Percentiles rank a stretch among this genome's conserved stretches.
phyloP scores from a whole-genome alignment of 176 grass and related monocot species.

The Ampelocalamus luodianensis region DNA sequence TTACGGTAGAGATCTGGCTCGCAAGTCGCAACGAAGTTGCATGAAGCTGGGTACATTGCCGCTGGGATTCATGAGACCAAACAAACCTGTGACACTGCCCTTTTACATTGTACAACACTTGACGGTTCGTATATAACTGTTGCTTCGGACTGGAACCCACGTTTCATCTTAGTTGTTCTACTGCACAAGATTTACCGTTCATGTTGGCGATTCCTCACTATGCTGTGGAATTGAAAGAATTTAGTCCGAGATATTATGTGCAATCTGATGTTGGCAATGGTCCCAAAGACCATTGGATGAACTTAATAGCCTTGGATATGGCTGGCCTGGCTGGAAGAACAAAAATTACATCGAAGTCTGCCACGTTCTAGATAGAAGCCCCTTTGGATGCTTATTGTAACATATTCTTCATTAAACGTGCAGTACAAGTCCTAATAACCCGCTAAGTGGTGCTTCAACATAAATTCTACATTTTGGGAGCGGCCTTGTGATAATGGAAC shows the following conservation, averaged over 20 bases:
- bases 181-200: background rate
- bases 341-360: no score
- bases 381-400: no score
- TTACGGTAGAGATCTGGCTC: constrained; percentile 35
- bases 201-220: background rate
- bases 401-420: no score
- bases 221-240: background rate
- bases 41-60: constrained; percentile 38
- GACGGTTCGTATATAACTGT: constrained; percentile 32
- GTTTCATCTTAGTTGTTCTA: background rate
- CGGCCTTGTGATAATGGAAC: no score
- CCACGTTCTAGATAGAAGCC: no score
- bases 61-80: constrained; percentile 24
- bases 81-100: constrained; percentile 23
- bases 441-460: no score
- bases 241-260: background rate
- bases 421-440: no score
- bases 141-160: background rate
- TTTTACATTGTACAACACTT: constrained; percentile 41
- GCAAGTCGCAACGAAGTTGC: constrained; percentile 60
- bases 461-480: no score
- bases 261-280: background rate
- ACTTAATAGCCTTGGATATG: no score
- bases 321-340: no score
- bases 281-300: background rate